Conservation (phyloP, 176 grass and related monocot genomes). For the Dactylis glomerata region DNA sequence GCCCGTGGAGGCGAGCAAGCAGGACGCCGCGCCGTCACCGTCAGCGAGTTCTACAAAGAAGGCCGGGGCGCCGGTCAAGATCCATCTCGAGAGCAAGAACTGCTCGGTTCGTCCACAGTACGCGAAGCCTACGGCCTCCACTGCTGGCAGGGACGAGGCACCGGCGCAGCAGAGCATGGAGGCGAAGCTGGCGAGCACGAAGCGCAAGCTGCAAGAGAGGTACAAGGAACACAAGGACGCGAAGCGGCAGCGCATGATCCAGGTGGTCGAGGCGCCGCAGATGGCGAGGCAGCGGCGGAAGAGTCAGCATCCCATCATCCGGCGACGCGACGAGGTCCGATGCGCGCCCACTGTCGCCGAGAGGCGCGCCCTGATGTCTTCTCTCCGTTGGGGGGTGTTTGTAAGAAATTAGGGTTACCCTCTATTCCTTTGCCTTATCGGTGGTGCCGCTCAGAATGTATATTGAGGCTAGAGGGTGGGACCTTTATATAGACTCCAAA, state of each 20-base stretch:
- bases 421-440: too few species aligned
- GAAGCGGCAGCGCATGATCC: not conserved
- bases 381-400: too few species aligned
- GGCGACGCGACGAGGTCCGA: not conserved
- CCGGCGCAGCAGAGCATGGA: not conserved
- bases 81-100: not conserved
- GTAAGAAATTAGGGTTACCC: too few species aligned
- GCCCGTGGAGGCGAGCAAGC: too few species aligned
- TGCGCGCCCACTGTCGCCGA: not conserved
- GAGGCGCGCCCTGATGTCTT: not conserved
- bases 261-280: not conserved
- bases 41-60: too few species aligned
- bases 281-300: not conserved
- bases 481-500: too few species aligned
- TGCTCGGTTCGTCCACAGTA: not conserved
- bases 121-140: not conserved
- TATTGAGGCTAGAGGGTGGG: too few species aligned
- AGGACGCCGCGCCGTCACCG: too few species aligned
- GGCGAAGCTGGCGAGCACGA: not conserved
- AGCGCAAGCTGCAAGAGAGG: not conserved
- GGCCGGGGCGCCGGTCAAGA: not conserved
- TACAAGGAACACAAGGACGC: not conserved
- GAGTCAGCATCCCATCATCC: not conserved
- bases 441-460: too few species aligned
- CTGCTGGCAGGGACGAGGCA: not conserved